Percentiles rank a stretch among this genome's conserved stretches.
phyloP scores from a whole-genome alignment of 2,329 filamentous ascomycete species.

The Pseudogymnoascus sp. region DNA sequence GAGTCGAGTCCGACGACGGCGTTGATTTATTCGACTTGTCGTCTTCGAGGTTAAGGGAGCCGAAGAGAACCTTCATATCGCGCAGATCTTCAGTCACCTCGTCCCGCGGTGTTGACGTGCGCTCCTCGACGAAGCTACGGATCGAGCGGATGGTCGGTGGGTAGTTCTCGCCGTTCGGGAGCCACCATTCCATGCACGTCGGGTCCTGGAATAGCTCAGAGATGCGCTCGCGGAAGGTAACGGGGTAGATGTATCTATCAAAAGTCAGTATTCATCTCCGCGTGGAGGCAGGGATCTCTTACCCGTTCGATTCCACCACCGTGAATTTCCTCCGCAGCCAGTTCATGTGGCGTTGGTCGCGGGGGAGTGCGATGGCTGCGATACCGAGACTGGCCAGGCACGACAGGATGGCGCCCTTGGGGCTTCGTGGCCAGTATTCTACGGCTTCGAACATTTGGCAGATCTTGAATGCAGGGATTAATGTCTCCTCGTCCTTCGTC shows the following conservation, averaged over 20 bases:
- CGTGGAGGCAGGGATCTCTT: conserved; percentile 28
- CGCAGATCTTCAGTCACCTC: conserved; percentile 57
- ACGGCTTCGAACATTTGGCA: conserved; percentile 76
- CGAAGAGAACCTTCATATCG: conserved; percentile 68
- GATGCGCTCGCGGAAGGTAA: conserved; percentile 66
- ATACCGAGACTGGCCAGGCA: conserved; percentile 72
- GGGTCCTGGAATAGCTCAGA: conserved; percentile 65
- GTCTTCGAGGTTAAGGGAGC: conserved; percentile 48
- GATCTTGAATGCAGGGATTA: conserved; percentile 54
- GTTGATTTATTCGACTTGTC: conserved; percentile 5
- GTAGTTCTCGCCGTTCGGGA: conserved; percentile 72
- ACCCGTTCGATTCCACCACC: conserved; percentile 71
- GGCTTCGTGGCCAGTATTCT: conserved; percentile 60
- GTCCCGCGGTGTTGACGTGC: conserved; percentile 53
- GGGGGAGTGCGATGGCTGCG: conserved; percentile 70
- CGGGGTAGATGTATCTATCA: conserved; percentile 72
- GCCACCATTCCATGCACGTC: conserved; percentile 76
- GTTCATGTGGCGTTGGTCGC: conserved; percentile 61
- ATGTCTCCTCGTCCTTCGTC: conserved; percentile 45
- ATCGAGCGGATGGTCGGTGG: conserved; percentile 67
- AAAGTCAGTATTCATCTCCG: conserved; percentile 11
- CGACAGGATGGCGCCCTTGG: conserved; percentile 61
- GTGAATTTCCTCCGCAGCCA: conserved; percentile 79
- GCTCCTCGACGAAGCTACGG: conserved; percentile 72
- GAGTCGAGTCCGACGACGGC: background rate